Conservation (phyloP, 176 grass and related monocot genomes). For the bread wheat (Triticum aestivum) region IWGSC_CS_RefSeq_v2.1 NC_057810.1:389292247-389292746, state of each 20-base stretch:
- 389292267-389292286: not conserved
- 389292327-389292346: constrained; percentile 10
- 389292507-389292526: constrained; percentile 89
- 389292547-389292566: constrained; percentile 13
- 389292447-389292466: constrained; percentile 98
- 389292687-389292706: constrained; percentile 98
- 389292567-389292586: constrained; percentile 14
- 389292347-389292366: not conserved
- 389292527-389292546: constrained; percentile 32
- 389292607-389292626: constrained; percentile 54
- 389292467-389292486: constrained; percentile 99
- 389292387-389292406: constrained; percentile 10
- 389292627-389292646: constrained; percentile 92
- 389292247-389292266: not conserved
- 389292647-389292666: constrained; percentile 98
- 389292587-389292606: constrained; percentile 1
- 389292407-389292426: constrained; percentile 21
- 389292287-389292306: constrained; percentile 13
- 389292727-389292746: constrained; percentile 64
- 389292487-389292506: constrained; percentile 96
- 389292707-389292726: constrained; percentile 88
- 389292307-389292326: constrained; percentile 19
- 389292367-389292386: constrained; percentile 12
- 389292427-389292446: constrained; percentile 81
- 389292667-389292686: constrained; percentile 98